A percentile compares a stretch with the other conserved stretches of the same genome.
phyloP scores from a whole-genome alignment of 2,329 filamentous ascomycete species.

The Ophiostoma fasciatum region DNA sequence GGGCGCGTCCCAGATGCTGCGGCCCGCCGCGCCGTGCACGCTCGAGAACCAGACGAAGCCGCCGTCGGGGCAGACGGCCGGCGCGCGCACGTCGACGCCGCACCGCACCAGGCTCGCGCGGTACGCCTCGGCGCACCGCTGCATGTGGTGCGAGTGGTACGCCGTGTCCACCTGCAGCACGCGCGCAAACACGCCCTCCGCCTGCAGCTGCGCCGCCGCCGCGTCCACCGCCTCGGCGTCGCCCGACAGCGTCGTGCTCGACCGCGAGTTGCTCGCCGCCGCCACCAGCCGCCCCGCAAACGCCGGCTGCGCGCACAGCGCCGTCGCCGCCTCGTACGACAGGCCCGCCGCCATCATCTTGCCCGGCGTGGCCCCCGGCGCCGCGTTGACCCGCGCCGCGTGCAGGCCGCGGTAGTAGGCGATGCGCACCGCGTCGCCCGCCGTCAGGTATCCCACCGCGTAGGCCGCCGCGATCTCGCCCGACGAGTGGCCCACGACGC shows the following conservation, averaged over 20 bases:
- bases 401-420: constrained; percentile 26
- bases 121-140: constrained; percentile 19
- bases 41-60: constrained; percentile 25
- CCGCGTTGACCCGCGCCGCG: constrained; percentile 14
- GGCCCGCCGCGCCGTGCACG: constrained; percentile 17
- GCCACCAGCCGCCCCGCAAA: constrained; percentile 17
- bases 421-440: constrained; percentile 23
- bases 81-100: constrained; percentile 12
- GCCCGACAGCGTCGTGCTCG: constrained; percentile 22
- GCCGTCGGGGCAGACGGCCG: constrained; percentile 5
- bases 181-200: constrained; percentile 19
- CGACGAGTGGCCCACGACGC: constrained; percentile 26
- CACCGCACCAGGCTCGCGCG: constrained; percentile 16
- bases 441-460: constrained; percentile 21
- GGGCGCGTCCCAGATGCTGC: constrained; percentile 6
- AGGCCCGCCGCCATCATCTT: constrained; percentile 23
- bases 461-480: constrained; percentile 31
- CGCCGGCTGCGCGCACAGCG: constrained; percentile 12
- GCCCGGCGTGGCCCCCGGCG: constrained; percentile 11
- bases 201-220: constrained; percentile 12
- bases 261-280: constrained; percentile 19
- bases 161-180: constrained; percentile 28
- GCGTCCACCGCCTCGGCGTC: constrained; percentile 17
- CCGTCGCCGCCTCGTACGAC: constrained; percentile 14
- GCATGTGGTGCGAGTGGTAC: constrained; percentile 36